A percentile compares a stretch with the other conserved stretches of the same genome.
Conservation (phyloP, 2,329 filamentous ascomycete species). For the Aspergillus pseudonomiae region DNA sequence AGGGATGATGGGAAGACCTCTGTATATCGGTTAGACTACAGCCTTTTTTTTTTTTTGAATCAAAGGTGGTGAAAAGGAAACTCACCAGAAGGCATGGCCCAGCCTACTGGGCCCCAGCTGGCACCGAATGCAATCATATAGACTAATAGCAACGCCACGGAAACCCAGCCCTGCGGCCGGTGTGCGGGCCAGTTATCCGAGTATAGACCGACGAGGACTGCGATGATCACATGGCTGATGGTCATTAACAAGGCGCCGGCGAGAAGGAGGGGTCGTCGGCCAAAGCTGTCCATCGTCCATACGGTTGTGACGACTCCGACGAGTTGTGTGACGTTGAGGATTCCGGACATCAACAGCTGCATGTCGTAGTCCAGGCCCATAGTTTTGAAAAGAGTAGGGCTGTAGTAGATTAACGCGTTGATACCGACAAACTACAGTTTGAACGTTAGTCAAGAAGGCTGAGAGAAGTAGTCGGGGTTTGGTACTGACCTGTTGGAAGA, state of each 20-base stretch:
- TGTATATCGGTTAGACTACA: slow-evolving; percentile 30
- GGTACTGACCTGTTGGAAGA: slow-evolving; percentile 56
- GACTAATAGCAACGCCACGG: slow-evolving; percentile 62
- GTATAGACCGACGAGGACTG: slow-evolving; percentile 58
- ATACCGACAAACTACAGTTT: slow-evolving; percentile 50
- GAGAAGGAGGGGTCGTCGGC: slow-evolving; percentile 52
- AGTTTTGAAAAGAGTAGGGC: slow-evolving; percentile 60
- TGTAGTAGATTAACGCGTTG: slow-evolving; percentile 63
- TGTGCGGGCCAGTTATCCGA: slow-evolving; percentile 55
- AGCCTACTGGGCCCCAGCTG: slow-evolving; percentile 58
- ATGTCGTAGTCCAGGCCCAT: slow-evolving; percentile 50
- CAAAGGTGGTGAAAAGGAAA: not conserved
- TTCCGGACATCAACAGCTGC: slow-evolving; percentile 58
- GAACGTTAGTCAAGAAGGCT: not conserved
- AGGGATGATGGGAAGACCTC: slow-evolving; percentile 67
- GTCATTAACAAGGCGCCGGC: slow-evolving; percentile 51
- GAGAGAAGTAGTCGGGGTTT: not conserved
- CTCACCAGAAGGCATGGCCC: slow-evolving; percentile 45
- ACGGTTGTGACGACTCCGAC: slow-evolving; percentile 51
- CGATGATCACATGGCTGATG: slow-evolving; percentile 54
- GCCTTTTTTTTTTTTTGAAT: not conserved
- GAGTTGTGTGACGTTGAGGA: slow-evolving; percentile 55
- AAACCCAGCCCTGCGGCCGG: slow-evolving; percentile 56
- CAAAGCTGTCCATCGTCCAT: slow-evolving; percentile 54
- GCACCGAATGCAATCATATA: slow-evolving; percentile 66